These are phyloP conservation scores for Naganishia kalamii DNA, from an alignment of 768 basidiomycete species.

Conservation along the genomic window DNA sequence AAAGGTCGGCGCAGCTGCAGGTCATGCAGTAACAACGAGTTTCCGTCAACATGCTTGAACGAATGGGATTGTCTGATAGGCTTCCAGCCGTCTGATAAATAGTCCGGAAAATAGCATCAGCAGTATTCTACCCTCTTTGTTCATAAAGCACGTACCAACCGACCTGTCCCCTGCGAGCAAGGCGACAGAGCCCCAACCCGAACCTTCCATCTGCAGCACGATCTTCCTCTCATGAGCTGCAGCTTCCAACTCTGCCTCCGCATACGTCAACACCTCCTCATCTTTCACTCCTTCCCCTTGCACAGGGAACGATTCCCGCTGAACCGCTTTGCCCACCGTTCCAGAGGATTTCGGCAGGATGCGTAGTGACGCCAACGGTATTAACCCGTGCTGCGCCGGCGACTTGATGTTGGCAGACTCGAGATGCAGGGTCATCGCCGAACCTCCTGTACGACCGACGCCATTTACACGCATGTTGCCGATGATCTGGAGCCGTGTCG, in stretches of 20 bases:
- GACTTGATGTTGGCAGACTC: background rate
- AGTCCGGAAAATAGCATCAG: background rate
- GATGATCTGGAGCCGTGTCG: conserved; percentile 3
- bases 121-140: background rate
- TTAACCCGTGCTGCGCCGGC: background rate
- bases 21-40: conserved; percentile 7
- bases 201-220: background rate
- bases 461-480: conserved; percentile 2
- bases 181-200: conserved; percentile 1
- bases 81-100: conserved; percentile 13
- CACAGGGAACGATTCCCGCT: conserved; percentile 29
- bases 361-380: background rate
- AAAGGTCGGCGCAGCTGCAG: background rate
- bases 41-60: background rate
- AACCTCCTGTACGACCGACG: background rate
- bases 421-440: background rate
- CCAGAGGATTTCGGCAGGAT: conserved; percentile 18
- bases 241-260: background rate
- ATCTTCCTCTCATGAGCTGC: background rate
- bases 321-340: background rate
- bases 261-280: conserved; percentile 23
- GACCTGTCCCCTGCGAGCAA: background rate
- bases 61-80: conserved; percentile 1
- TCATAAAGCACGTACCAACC: conserved; percentile 13
- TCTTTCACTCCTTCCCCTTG: conserved; percentile 33